These are phyloP conservation scores for Nannizziopsis arthrosporioides DNA, from an alignment of 2,329 filamentous ascomycete genomes.

Conservation along the genomic window DNA sequence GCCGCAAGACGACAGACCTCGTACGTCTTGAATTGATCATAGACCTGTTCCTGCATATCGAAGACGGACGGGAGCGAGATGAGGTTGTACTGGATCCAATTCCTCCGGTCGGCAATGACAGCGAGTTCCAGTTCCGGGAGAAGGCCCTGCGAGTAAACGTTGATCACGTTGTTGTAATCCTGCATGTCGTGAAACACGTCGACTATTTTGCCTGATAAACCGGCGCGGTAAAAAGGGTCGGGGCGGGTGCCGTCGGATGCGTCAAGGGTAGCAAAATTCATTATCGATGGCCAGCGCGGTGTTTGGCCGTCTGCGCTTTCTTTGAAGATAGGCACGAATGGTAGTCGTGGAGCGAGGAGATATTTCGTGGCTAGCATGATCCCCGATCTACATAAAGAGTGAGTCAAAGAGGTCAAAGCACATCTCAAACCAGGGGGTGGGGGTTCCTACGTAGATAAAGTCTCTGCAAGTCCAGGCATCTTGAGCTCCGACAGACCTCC, in stretches of 20 bases:
- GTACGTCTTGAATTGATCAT: constrained; percentile 20
- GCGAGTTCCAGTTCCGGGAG: constrained; percentile 14
- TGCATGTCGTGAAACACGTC: constrained; percentile 19
- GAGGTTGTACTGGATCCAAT: constrained; percentile 29
- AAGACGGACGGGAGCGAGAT: constrained; percentile 23
- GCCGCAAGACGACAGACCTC: constrained; percentile 28
- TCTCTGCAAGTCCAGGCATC: constrained; percentile 27
- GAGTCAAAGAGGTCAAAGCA: too few species aligned
- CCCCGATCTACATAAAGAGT: constrained; percentile 14
- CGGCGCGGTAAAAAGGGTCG: constrained; percentile 7
- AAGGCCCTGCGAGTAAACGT: constrained; percentile 17
- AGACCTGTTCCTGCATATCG: constrained; percentile 14
- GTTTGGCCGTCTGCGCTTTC: constrained; percentile 15
- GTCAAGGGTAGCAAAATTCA: constrained; percentile 4
- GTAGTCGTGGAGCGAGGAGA: constrained; percentile 17
- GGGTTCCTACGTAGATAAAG: constrained; percentile 28
- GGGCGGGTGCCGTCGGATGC: background rate
- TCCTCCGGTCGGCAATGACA: constrained; percentile 27
- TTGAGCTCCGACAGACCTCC: constrained; percentile 29
- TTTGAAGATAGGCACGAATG: constrained; percentile 18
- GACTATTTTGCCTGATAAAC: constrained; percentile 11
- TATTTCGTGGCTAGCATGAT: constrained; percentile 20
- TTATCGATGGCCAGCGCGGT: constrained; percentile 14
- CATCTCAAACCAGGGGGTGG: background rate
- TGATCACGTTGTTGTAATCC: constrained; percentile 20